Percentiles rank a stretch among this genome's conserved stretches.
Conservation (phyloP, 208 protist species). For the Trypanosomatidae sp. region DNA sequence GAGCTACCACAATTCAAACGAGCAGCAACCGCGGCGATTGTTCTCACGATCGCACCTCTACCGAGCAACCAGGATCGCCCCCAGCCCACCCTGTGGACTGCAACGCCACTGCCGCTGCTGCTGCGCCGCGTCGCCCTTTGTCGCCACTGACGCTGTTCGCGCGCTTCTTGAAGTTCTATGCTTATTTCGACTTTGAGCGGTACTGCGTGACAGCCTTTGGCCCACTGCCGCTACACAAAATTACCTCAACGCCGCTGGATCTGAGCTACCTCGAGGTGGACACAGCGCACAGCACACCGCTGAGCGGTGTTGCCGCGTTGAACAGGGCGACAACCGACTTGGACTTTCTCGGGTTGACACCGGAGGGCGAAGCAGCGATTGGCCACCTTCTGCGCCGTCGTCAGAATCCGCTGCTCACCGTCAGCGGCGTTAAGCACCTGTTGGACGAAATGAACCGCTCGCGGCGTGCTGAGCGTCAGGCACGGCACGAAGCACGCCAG, state of each 20-base stretch:
- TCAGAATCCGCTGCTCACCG: conserved; percentile 60
- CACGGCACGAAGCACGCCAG: conserved; percentile 15
- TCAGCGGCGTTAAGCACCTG: conserved; percentile 72
- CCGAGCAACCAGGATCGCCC: not conserved
- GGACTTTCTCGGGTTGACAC: conserved; percentile 62
- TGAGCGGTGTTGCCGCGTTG: conserved; percentile 10
- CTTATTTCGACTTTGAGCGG: conserved; percentile 77
- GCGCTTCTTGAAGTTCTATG: conserved; percentile 82
- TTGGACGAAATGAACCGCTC: conserved; percentile 54
- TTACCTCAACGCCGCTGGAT: conserved; percentile 53
- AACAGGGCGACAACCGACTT: conserved; percentile 22
- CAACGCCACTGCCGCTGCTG: not conserved
- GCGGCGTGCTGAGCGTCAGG: conserved; percentile 33
- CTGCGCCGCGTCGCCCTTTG: not conserved
- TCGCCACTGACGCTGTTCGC: conserved; percentile 64
- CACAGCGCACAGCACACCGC: conserved; percentile 24
- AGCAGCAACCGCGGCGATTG: not conserved
- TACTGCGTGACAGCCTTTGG: conserved; percentile 85
- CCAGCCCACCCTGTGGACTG: not conserved
- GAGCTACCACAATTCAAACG: not conserved
- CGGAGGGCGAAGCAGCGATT: conserved; percentile 56
- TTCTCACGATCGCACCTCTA: not conserved
- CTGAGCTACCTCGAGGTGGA: conserved; percentile 64
- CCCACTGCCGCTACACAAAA: conserved; percentile 56
- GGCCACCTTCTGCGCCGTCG: conserved; percentile 68